Percentiles rank a stretch among this genome's conserved stretches.
Evolutionary conservation across 306 rosid species (phyloP).

Genomic region (Cucurbita pepo): DNA sequence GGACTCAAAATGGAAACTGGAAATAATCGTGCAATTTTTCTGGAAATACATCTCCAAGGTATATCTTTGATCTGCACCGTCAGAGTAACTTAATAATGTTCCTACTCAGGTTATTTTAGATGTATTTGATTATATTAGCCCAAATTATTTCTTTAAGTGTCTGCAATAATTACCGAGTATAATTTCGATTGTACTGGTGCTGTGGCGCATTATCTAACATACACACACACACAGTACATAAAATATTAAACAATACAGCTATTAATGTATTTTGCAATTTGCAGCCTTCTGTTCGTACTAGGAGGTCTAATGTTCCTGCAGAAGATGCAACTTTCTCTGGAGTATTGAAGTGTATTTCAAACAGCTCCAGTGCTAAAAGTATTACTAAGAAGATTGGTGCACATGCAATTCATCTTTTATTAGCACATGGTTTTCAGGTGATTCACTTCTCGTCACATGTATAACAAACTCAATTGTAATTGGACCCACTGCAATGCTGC

Average conservation of each 20-base stretch:
- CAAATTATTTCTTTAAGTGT: not conserved
- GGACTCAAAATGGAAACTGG: slow-evolving; percentile 76
- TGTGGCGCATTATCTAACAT: not conserved
- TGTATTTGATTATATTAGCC: not conserved
- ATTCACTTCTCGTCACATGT: not conserved
- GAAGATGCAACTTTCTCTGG: slow-evolving; percentile 47
- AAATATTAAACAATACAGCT: not conserved
- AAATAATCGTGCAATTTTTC: slow-evolving; percentile 57
- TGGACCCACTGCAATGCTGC: not conserved
- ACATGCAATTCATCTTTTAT: slow-evolving; percentile 47
- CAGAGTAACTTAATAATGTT: not conserved
- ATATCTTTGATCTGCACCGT: slow-evolving; percentile 1
- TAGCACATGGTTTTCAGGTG: slow-evolving; percentile 91
- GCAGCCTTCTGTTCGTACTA: slow-evolving; percentile 74
- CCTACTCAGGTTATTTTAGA: not conserved
- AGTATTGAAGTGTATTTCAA: slow-evolving; percentile 60
- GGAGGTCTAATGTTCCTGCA: slow-evolving; percentile 29
- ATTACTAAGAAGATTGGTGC: slow-evolving; percentile 47
- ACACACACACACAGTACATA: not conserved
- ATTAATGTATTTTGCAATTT: slow-evolving; percentile 1
- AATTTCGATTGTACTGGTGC: not conserved
- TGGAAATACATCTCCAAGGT: slow-evolving; percentile 77
- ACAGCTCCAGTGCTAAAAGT: slow-evolving; percentile 36
- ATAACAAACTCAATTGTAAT: not conserved
- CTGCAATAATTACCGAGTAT: not conserved